A percentile compares a stretch with the other conserved stretches of the same genome.
phyloP scores from a whole-genome alignment of 148 eudicot species.

The Chenopodium album region DNA sequence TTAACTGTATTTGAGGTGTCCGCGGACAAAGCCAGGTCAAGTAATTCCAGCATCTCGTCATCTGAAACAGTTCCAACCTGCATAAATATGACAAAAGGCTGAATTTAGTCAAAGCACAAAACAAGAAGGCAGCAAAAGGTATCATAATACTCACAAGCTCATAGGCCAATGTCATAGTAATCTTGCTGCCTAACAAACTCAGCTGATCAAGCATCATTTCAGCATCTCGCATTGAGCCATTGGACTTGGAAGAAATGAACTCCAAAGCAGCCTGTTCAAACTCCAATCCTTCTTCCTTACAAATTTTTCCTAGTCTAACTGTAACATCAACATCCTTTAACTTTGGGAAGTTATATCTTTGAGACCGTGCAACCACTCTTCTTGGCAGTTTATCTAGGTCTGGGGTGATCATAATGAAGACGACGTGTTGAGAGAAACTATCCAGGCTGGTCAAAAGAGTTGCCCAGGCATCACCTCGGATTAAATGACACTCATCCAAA shows the following conservation, averaged over 20 bases:
- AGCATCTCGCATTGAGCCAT: conserved; percentile 91
- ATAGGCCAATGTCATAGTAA: conserved; percentile 64
- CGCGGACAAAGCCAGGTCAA: conserved; percentile 82
- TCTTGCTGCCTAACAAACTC: conserved; percentile 75
- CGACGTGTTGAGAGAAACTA: conserved; percentile 58
- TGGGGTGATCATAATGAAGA: conserved; percentile 84
- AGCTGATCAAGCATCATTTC: conserved; percentile 98
- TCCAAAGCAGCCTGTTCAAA: conserved; percentile 75
- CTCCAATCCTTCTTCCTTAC: conserved; percentile 74
- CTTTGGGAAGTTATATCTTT: conserved; percentile 66
- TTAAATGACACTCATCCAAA: conserved; percentile 87
- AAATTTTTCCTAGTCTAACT: conserved; percentile 53
- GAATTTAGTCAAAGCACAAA: conserved; percentile 10
- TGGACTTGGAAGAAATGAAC: conserved; percentile 74
- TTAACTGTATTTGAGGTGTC: conserved; percentile 81
- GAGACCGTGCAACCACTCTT: conserved; percentile 59
- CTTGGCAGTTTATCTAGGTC: conserved; percentile 76
- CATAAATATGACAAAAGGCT: conserved; percentile 17
- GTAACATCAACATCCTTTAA: conserved; percentile 62
- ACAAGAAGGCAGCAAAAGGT: neutral
- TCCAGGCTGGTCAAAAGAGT: conserved; percentile 52
- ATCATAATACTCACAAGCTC: conserved; percentile 64
- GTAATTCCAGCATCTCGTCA: conserved; percentile 77
- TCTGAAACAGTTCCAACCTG: conserved; percentile 93
- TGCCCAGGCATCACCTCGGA: conserved; percentile 72